Evolutionary conservation across 1,284 basidiomycete genomes (phyloP).

Genomic region (Meripilus lineatus): DNA sequence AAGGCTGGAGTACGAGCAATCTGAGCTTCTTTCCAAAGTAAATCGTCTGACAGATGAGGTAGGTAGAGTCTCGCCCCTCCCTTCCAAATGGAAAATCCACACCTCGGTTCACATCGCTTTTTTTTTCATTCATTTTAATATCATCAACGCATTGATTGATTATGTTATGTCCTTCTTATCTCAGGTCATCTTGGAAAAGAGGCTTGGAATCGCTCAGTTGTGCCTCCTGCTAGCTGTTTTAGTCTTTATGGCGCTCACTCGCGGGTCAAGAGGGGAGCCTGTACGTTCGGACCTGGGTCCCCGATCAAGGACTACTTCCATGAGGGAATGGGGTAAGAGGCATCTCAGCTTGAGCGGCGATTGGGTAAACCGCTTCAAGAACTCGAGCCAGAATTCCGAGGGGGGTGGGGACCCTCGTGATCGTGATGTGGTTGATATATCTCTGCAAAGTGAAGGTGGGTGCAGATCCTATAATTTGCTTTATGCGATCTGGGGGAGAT

Average conservation of each 20-base stretch:
- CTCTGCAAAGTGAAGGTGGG: too few species aligned
- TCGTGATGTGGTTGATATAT: neutral
- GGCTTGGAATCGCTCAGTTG: constrained; percentile 79
- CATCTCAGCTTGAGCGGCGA: constrained; percentile 53
- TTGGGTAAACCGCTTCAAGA: constrained; percentile 41
- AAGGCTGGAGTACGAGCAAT: constrained; percentile 66
- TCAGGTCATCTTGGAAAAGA: constrained; percentile 78
- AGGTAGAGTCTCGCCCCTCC: too few species aligned
- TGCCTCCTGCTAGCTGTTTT: constrained; percentile 74
- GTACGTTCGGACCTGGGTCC: constrained; percentile 13
- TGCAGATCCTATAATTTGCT: neutral
- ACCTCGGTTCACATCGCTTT: neutral
- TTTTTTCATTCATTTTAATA: neutral
- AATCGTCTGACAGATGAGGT: constrained; percentile 76
- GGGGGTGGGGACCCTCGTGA: constrained; percentile 20
- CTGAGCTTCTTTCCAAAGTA: constrained; percentile 60
- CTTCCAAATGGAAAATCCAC: too few species aligned
- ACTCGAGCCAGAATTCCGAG: constrained; percentile 26
- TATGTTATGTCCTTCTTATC: too few species aligned
- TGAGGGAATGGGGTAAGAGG: constrained; percentile 50
- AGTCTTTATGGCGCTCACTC: constrained; percentile 79
- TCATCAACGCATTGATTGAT: neutral
- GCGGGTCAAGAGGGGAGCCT: constrained; percentile 59
- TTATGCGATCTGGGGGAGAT: neutral
- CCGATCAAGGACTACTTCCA: constrained; percentile 24